Evolutionary conservation across 139 green algal species (phyloP).

Genomic region (Closterium sp.): DNA sequence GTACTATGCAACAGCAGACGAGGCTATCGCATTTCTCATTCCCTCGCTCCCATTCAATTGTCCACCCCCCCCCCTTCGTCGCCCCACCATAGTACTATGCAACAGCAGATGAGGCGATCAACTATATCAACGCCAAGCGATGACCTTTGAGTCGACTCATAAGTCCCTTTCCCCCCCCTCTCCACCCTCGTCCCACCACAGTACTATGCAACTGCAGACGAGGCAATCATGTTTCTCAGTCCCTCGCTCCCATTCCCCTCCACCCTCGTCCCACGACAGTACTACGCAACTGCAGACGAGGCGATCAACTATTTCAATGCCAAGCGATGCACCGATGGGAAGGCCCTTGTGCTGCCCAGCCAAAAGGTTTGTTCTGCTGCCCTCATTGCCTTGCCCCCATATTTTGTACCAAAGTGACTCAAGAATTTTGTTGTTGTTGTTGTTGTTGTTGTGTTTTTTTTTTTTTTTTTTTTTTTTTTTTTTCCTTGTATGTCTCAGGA

Average conservation of each 20-base stretch:
- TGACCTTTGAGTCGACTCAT: too few relatives aligned
- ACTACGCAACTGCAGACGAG: constrained; percentile 17
- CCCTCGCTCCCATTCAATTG: background rate
- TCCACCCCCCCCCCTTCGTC: background rate
- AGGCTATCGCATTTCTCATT: constrained; percentile 43
- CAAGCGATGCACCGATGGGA: constrained; percentile 40
- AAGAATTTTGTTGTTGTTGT: too few relatives aligned
- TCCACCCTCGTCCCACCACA: background rate
- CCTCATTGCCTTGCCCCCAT: background rate
- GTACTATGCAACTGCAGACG: constrained; percentile 21
- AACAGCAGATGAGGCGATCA: constrained; percentile 37
- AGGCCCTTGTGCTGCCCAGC: constrained; percentile 39
- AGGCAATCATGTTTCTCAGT: constrained; percentile 43
- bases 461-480: background rate
- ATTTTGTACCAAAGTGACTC: background rate
- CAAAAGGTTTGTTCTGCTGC: constrained; percentile 22
- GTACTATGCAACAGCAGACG: constrained; percentile 14
- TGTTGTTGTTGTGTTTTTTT: too few relatives aligned
- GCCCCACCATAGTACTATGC: background rate
- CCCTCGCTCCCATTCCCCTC: background rate
- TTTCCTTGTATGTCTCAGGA: background rate
- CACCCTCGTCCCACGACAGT: background rate
- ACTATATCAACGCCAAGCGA: constrained; percentile 42
- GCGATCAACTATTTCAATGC: constrained; percentile 39
- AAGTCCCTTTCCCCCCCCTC: background rate